Conservation (phyloP, 208 protist species). For the Acanthamoeba sp. region DNA sequence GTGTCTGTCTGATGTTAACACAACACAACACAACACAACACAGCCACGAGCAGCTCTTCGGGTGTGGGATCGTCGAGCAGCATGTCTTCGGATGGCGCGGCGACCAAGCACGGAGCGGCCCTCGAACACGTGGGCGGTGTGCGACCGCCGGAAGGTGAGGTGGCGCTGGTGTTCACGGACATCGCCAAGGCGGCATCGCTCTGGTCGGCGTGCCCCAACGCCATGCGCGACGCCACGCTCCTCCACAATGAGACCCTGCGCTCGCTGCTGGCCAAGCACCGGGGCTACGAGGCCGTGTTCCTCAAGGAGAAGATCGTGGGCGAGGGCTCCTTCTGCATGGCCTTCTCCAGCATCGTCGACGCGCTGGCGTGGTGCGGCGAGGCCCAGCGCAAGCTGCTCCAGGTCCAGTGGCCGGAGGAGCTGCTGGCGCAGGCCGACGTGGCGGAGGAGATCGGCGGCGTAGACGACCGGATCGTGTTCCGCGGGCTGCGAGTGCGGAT, state of each 20-base stretch:
- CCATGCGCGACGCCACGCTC: slow-evolving; percentile 71
- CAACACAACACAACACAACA: neutral
- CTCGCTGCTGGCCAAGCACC: neutral
- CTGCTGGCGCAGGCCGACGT: slow-evolving; percentile 17
- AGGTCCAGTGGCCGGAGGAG: neutral
- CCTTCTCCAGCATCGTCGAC: neutral
- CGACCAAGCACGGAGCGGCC: neutral
- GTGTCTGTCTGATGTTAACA: neutral
- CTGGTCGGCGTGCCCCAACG: slow-evolving; percentile 38
- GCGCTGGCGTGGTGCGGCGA: slow-evolving; percentile 11
- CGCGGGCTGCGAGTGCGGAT: slow-evolving; percentile 53
- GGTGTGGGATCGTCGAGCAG: neutral
- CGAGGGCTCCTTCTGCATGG: slow-evolving; percentile 69
- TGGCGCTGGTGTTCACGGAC: slow-evolving; percentile 67
- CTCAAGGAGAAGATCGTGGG: slow-evolving; percentile 21
- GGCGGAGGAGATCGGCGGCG: slow-evolving; percentile 14
- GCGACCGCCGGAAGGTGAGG: neutral
- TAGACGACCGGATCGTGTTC: neutral
- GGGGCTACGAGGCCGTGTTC: slow-evolving; percentile 30
- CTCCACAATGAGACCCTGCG: slow-evolving; percentile 37
- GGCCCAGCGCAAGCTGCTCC: slow-evolving; percentile 33
- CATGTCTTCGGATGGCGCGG: neutral
- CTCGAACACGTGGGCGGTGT: neutral
- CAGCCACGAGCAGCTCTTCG: neutral
- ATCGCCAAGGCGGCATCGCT: slow-evolving; percentile 15